Conservation (phyloP, 805 yeast genomes). For the Tetrapisispora namnaoensis region DNA sequence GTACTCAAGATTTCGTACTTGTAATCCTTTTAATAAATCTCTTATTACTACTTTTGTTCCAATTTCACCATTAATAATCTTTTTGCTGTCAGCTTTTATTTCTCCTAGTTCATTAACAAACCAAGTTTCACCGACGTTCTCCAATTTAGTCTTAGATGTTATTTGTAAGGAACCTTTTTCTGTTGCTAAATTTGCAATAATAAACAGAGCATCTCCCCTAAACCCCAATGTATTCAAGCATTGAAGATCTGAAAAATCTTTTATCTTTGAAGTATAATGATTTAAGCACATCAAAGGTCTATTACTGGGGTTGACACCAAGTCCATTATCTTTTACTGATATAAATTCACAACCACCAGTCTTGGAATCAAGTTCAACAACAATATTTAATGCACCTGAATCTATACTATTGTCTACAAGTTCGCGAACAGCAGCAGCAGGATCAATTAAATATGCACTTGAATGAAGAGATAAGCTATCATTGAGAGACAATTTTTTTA, state of each 20-base stretch:
- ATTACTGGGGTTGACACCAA: slow-evolving; percentile 28
- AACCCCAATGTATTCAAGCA: slow-evolving; percentile 34
- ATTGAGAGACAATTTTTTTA: slow-evolving; percentile 8
- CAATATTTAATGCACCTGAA: slow-evolving; percentile 27
- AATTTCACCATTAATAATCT: slow-evolving; percentile 18
- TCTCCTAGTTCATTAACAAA: slow-evolving; percentile 25
- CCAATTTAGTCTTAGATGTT: slow-evolving; percentile 24
- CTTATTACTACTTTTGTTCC: slow-evolving; percentile 32
- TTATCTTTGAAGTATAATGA: slow-evolving; percentile 36
- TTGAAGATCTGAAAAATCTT: slow-evolving; percentile 23
- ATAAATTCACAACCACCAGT: slow-evolving; percentile 31
- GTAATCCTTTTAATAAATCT: slow-evolving; percentile 26
- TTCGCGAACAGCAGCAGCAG: slow-evolving; percentile 33
- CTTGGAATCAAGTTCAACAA: slow-evolving; percentile 31
- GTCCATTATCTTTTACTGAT: slow-evolving; percentile 34
- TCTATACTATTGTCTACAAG: slow-evolving; percentile 36
- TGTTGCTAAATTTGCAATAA: slow-evolving; percentile 26
- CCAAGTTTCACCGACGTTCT: slow-evolving; percentile 32
- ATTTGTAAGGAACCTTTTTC: slow-evolving; percentile 25
- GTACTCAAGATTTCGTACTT: slow-evolving; percentile 29
- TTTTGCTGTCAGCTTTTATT: slow-evolving; percentile 8
- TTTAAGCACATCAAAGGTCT: slow-evolving; percentile 30
- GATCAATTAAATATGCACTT: slow-evolving; percentile 28
- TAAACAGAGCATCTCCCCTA: slow-evolving; percentile 41
- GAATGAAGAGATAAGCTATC: slow-evolving; percentile 15